A percentile compares a stretch with the other conserved stretches of the same genome.
Conservation (phyloP, 164 flowering plant genomes). For the Nymphaea thermarum region DNA sequence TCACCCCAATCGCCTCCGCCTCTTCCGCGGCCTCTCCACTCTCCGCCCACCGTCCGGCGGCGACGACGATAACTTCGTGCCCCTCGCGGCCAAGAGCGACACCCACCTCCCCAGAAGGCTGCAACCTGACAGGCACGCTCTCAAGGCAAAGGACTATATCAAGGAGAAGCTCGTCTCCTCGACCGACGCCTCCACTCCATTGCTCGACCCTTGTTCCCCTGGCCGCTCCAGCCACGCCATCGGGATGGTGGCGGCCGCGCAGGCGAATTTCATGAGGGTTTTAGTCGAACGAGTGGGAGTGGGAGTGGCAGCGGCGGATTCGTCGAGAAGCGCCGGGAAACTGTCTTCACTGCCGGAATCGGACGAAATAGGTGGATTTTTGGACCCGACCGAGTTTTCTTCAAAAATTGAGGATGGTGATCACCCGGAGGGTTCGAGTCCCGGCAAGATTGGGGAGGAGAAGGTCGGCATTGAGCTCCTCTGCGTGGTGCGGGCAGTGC, state of each 20-base stretch:
- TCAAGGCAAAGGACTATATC: constrained; percentile 43
- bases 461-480: constrained; percentile 53
- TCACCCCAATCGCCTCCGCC: not conserved
- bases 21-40: not conserved
- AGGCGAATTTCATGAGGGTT: constrained; percentile 97
- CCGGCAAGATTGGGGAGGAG: not conserved
- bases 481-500: constrained; percentile 71
- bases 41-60: not conserved
- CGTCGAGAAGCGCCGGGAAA: not conserved
- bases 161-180: constrained; percentile 21
- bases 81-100: not conserved
- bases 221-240: constrained; percentile 52
- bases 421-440: not conserved
- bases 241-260: constrained; percentile 71
- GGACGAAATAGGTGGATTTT: constrained; percentile 2
- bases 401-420: not conserved
- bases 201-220: constrained; percentile 14
- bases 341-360: not conserved
- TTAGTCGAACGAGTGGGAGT: constrained; percentile 32
- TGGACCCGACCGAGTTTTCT: not conserved
- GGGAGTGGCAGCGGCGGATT: not conserved
- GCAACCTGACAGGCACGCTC: constrained; percentile 35
- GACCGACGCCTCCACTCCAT: constrained; percentile 35
- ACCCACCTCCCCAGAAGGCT: constrained; percentile 12
- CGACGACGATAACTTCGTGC: not conserved